Evolutionary conservation across 768 basidiomycete species (phyloP).

Genomic region (Strobilomyces confusus): DNA sequence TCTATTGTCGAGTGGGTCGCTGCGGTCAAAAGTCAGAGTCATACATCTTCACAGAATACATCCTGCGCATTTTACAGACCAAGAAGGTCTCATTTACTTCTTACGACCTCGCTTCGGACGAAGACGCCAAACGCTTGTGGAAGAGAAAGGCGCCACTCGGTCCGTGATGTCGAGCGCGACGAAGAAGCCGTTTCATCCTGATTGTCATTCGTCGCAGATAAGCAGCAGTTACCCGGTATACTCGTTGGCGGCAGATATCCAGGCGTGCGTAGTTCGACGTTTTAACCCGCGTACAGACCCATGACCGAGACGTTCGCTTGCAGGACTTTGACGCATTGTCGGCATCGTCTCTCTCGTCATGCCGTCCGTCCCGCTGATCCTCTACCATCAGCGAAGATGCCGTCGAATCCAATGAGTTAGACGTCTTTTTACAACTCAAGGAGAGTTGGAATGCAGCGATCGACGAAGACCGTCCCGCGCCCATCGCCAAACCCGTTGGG

Average conservation of each 20-base stretch:
- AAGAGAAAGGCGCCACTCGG: conserved; percentile 73
- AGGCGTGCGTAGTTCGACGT: conserved; percentile 51
- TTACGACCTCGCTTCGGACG: conserved; percentile 84
- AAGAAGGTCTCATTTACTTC: conserved; percentile 81
- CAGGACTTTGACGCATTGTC: conserved; percentile 77
- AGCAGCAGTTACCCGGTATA: conserved; percentile 81
- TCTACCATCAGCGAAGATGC: conserved; percentile 66
- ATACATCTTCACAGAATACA: conserved; percentile 52
- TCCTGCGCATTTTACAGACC: conserved; percentile 77
- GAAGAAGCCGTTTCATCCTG: neutral
- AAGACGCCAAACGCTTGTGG: conserved; percentile 76
- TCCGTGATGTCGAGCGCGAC: conserved; percentile 23
- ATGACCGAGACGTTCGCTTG: conserved; percentile 3
- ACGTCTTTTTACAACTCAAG: conserved; percentile 64
- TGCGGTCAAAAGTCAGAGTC: neutral
- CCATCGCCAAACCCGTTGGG: conserved; percentile 60
- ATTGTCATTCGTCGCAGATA: conserved; percentile 43
- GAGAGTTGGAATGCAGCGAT: conserved; percentile 59
- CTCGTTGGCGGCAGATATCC: conserved; percentile 73
- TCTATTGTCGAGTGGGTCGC: neutral
- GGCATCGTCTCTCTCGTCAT: conserved; percentile 24
- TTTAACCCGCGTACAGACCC: neutral
- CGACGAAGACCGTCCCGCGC: conserved; percentile 59
- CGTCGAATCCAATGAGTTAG: conserved; percentile 73
- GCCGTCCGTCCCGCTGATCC: conserved; percentile 5